Conservation (phyloP, 2,329 filamentous ascomycete genomes). For the Colletotrichum chlorophyti region DNA sequence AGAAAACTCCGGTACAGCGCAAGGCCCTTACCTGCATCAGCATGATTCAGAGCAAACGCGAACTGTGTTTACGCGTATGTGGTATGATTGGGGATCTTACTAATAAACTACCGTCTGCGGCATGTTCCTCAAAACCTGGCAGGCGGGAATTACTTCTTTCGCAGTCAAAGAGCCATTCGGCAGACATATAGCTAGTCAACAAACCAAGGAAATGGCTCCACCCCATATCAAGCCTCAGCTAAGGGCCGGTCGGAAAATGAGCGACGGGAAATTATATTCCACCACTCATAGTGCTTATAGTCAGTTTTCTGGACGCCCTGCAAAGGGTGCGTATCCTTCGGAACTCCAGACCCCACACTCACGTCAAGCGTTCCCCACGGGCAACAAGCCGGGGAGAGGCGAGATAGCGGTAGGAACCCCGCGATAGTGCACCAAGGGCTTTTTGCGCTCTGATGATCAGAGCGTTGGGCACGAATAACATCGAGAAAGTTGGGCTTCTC, state of each 20-base stretch:
- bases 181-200: no score
- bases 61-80: no score
- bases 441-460: not conserved
- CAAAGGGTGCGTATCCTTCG: not conserved
- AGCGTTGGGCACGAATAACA: no score
- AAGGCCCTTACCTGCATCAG: no score
- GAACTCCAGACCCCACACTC: constrained; percentile 2
- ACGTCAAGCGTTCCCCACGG: constrained; percentile 13
- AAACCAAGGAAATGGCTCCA: not conserved
- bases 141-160: no score
- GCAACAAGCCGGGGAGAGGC: constrained; percentile 20
- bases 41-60: no score
- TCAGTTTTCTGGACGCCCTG: not conserved
- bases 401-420: constrained; percentile 12
- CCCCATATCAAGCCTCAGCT: not conserved
- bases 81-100: no score
- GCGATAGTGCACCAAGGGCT: not conserved
- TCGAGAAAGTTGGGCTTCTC: no score
- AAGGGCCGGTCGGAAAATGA: not conserved
- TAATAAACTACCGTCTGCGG: no score
- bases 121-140: no score
- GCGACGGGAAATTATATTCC: constrained; percentile 2
- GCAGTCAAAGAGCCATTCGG: no score
- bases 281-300: constrained; percentile 5
- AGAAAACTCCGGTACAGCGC: no score